Evolutionary conservation across 2,329 filamentous ascomycete genomes (phyloP), one percentile per base, ranked within the genome.

Genomic region (Pestalotiopsis sp.): DNA sequence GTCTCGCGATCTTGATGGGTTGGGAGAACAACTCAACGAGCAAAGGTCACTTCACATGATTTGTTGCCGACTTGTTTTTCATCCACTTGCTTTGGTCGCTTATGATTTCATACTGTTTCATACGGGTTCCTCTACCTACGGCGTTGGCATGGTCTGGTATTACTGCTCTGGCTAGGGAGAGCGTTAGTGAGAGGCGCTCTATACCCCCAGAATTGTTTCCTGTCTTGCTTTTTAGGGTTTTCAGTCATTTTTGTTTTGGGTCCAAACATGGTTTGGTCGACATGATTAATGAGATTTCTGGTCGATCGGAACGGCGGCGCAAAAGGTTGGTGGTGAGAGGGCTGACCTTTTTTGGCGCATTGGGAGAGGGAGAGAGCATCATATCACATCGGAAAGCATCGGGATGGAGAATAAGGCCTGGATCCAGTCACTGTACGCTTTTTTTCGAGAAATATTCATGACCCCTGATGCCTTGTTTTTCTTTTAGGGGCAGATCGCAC

Each of bases 151-250:
- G 9, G 65, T n/a, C n/a, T 39, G 36, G 36, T 41, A 20, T 57
- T 36, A 45, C 17, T n/a, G 66, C 20, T 67, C 45, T 67, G 41
- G 41, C 17, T 41, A 36, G 57, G 25, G 60, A 45, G 66, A 66
- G 68, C 68, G 68, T 62, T 65, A 67, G 68, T 67, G 68, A 69
- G 68, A 61, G 64, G 68, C 68, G 62, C 45, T 63, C 52, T 63
- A 69, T 65, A 65, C 67, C 64, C 41, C 59, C 39, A 36, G 38
- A 41, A n/a, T 41, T 63, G 23, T 52, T 39, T 57, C 38, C 4
- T 61, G 58, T 25, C 17, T 39, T 65, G 39, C 36, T 7, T 63
- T 27, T 12, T 66, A 60, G 36, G 49, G 38, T 14, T 66, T 17
- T 27, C 27, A 14, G 31, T 62, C 31, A 13, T 20, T 20, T 20